Evolutionary conservation across 2,329 filamentous ascomycete genomes (phyloP), one percentile per base, ranked within the genome.

Genomic region (Ophiocordyceps camponoti-rufipedis): DNA sequence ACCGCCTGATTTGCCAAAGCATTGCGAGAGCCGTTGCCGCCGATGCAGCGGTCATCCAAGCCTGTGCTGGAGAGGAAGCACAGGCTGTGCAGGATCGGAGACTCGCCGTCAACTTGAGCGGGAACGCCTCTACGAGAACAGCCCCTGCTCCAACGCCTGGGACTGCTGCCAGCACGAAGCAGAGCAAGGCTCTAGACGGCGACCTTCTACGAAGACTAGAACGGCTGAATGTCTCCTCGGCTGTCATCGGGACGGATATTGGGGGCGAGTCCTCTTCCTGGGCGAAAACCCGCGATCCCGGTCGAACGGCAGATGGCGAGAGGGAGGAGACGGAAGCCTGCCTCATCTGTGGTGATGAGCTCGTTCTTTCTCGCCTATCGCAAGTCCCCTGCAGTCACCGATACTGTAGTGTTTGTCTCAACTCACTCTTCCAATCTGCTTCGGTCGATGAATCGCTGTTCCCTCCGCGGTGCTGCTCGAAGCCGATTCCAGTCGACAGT

Each of bases 381-480:
- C 16, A 16, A 13, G n/a, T 12, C 23, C 48, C 48, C 12, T 52
- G 51, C 48, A 46, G 46, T 0, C 71, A 79, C 49, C 52, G 63
- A 3, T 79, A 76, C 54, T 80, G 75, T 50, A 53, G 54, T 0
- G 49, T 49, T 1, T 79, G 75, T 51, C 50, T 78, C 0, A 51
- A 52, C 2, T 46, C 48, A 0, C 62, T 76, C 0, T 71, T 78
- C 53, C n/a, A 48, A 1, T 45, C 53, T 0, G 61, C 69, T 0
- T 60, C 71, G 19, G 56, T 47, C 0, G 69, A 76, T 48, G 70
- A 78, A 46, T 60, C 64, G 0, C 52, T 72, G 0, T 79, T 75
- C 47, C 75, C 74, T 0, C 72, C 74, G 0, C 61, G 63, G 2
- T 79, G 74, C 56, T 78, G 74, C 52, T 47, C 51, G 0, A 50